Conservation (phyloP, 2,329 filamentous ascomycete species). For the Xylariaceae sp. region DNA sequence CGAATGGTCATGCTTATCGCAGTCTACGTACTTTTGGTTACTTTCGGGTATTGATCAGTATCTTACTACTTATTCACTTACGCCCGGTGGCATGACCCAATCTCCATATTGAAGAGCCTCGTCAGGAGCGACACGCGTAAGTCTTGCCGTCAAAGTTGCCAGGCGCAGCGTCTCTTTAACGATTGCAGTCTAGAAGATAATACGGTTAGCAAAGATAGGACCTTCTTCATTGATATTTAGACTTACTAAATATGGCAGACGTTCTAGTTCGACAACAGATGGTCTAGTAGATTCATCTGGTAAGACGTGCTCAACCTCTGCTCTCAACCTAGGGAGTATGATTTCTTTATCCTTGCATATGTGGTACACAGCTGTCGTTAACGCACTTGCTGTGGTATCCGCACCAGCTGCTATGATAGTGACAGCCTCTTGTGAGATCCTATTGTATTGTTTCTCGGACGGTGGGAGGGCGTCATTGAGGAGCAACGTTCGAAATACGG, state of each 20-base stretch:
- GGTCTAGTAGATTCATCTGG: constrained; percentile 5
- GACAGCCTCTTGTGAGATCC: constrained; percentile 18
- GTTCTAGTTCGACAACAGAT: constrained; percentile 13
- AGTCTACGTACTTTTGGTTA: constrained; percentile 11
- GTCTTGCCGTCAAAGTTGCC: constrained; percentile 8
- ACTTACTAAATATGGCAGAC: constrained; percentile 16
- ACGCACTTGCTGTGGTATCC: constrained; percentile 10
- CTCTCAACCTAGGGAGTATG: constrained; percentile 8
- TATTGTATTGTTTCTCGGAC: constrained; percentile 11
- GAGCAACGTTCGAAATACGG: constrained; percentile 11
- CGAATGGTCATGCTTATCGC: constrained; percentile 18
- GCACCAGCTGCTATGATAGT: constrained; percentile 15
- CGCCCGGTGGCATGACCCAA: constrained; percentile 18
- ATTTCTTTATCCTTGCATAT: constrained; percentile 9
- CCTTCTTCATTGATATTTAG: too few relatives aligned
- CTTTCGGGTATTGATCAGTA: background rate
- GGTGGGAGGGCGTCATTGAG: constrained; percentile 10
- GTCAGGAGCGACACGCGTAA: constrained; percentile 14
- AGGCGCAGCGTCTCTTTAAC: constrained; percentile 17
- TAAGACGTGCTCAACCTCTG: constrained; percentile 11
- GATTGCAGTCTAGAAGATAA: constrained; percentile 10
- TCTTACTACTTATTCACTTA: constrained; percentile 1
- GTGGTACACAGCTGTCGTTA: constrained; percentile 13
- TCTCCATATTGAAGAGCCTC: constrained; percentile 13
- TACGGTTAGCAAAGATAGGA: background rate